Evolutionary conservation across 164 flowering plant species (phyloP).

Genomic region (Pachysandra terminalis): DNA sequence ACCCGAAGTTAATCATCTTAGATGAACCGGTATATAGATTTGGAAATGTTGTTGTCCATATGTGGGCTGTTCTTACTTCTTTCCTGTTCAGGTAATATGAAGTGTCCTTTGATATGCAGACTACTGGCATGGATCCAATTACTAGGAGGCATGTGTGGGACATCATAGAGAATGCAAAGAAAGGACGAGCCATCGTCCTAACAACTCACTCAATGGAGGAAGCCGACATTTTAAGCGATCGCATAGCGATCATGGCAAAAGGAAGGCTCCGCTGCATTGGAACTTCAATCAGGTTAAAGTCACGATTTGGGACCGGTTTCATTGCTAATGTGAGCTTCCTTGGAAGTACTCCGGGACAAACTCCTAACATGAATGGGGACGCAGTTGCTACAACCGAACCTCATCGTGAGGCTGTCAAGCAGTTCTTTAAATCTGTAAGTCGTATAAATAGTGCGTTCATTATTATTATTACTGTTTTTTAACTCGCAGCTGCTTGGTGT

Average conservation of each 20-base stretch:
- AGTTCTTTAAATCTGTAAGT: slow-evolving; percentile 74
- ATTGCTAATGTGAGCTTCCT: slow-evolving; percentile 66
- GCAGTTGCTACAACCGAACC: slow-evolving; percentile 13
- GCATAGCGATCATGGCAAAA: slow-evolving; percentile 97
- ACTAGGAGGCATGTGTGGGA: slow-evolving; percentile 98
- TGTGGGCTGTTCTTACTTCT: neutral
- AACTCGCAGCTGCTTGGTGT: neutral
- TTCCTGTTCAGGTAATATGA: neutral
- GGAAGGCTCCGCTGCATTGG: slow-evolving; percentile 98
- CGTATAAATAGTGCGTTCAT: neutral
- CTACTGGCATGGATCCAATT: slow-evolving; percentile 99
- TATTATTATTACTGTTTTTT: neutral
- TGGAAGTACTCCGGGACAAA: slow-evolving; percentile 30
- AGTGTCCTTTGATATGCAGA: slow-evolving; percentile 41
- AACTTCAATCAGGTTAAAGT: slow-evolving; percentile 88
- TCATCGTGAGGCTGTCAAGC: slow-evolving; percentile 61
- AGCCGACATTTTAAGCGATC: slow-evolving; percentile 92
- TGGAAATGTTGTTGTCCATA: neutral
- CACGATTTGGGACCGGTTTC: slow-evolving; percentile 90
- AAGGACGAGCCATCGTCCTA: slow-evolving; percentile 77
- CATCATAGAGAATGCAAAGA: slow-evolving; percentile 86
- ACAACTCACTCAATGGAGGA: slow-evolving; percentile 99
- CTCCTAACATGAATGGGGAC: slow-evolving; percentile 24
- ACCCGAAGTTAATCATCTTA: slow-evolving; percentile 64
- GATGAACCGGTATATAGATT: slow-evolving; percentile 62